Evolutionary conservation across 441 rosid genomes (phyloP).

Genomic region (Metrosideros polymorpha): DNA sequence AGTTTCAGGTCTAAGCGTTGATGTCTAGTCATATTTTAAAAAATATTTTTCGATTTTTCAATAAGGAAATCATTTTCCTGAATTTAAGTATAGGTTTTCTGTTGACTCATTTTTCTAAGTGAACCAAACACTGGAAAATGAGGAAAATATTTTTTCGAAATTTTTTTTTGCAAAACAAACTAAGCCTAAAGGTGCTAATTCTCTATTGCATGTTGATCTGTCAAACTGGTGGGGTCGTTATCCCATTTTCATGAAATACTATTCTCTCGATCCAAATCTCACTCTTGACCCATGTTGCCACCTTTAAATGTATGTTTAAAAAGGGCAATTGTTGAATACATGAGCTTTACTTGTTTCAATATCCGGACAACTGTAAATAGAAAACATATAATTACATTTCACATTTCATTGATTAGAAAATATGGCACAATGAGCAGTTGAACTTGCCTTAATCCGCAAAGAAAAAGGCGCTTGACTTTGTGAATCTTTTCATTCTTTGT

Average conservation of each 20-base stretch:
- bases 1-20: too few relatives aligned
- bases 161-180: too few relatives aligned
- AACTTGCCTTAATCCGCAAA: not conserved
- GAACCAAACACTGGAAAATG: too few relatives aligned
- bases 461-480: not conserved
- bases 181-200: not conserved
- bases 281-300: not conserved
- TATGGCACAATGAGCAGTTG: not conserved
- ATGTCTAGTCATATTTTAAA: too few relatives aligned
- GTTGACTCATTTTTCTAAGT: too few relatives aligned
- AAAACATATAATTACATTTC: not conserved
- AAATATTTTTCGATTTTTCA: too few relatives aligned
- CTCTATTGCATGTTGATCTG: not conserved
- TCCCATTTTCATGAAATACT: not conserved
- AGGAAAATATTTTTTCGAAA: too few relatives aligned
- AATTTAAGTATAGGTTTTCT: too few relatives aligned
- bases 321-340: not conserved
- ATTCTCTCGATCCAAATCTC: not conserved
- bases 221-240: not conserved
- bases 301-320: not conserved
- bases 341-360: not conserved
- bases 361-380: not conserved
- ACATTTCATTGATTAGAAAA: not conserved
- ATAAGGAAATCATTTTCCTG: too few relatives aligned
- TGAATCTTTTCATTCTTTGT: not conserved